Conservation (phyloP, 495 filamentous ascomycete genomes). For the Mytilinidion resinicola region DNA sequence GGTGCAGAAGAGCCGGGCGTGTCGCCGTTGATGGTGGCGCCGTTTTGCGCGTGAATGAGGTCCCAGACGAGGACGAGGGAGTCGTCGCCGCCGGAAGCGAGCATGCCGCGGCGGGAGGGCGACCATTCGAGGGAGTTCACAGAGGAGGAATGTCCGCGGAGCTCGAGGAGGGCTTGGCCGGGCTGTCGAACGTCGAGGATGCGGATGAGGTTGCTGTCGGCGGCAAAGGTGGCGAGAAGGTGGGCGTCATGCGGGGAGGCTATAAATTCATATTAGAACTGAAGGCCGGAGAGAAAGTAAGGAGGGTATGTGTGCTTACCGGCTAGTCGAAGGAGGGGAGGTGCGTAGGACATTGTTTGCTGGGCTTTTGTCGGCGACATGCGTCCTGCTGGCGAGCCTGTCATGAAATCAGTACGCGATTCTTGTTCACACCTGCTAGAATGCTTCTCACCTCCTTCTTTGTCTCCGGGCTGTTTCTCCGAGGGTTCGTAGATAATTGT, state of each 20-base stretch:
- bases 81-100: slow-evolving; percentile 92
- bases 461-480: slow-evolving; percentile 51
- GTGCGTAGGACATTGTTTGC: slow-evolving; percentile 71
- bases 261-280: slow-evolving; percentile 14
- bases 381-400: slow-evolving; percentile 41
- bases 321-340: slow-evolving; percentile 78
- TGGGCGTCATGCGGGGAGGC: slow-evolving; percentile 95
- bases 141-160: slow-evolving; percentile 81
- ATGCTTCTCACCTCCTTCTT: slow-evolving; percentile 41
- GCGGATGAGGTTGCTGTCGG: slow-evolving; percentile 85
- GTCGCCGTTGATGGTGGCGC: slow-evolving; percentile 24
- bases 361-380: slow-evolving; percentile 60
- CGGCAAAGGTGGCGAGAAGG: slow-evolving; percentile 91
- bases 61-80: slow-evolving; percentile 91
- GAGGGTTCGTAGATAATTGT: slow-evolving; percentile 99
- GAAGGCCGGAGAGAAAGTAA: background rate
- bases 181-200: slow-evolving; percentile 97
- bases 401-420: background rate
- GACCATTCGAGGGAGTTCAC: slow-evolving; percentile 96
- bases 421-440: too few species aligned
- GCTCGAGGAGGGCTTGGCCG: slow-evolving; percentile 86
- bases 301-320: slow-evolving; percentile 37
- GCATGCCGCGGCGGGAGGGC: slow-evolving; percentile 72
- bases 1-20: background rate
- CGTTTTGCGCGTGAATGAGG: slow-evolving; percentile 59